phyloP scores from a whole-genome alignment of 2,329 filamentous ascomycete genomes.

The Colletotrichum incanum region DNA sequence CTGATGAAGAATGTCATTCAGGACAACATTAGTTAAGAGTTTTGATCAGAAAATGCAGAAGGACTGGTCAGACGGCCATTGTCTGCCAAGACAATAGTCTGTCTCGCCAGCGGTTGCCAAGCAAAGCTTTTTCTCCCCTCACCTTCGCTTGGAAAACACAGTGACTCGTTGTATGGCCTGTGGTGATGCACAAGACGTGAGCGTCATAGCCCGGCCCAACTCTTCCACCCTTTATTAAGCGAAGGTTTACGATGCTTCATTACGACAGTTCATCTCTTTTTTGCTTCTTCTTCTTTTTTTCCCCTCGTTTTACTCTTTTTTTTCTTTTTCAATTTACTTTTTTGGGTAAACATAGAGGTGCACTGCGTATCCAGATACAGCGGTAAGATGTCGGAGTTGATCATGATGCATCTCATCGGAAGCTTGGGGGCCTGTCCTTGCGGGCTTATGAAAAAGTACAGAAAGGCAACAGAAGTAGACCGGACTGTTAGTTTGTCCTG shows the following conservation, averaged over 20 bases:
- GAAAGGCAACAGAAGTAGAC: background rate
- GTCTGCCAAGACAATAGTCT: background rate
- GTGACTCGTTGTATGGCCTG: no score
- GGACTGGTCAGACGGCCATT: background rate
- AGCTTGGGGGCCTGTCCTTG: fast-evolving
- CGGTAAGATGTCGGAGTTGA: no score
- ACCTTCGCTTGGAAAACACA: no score
- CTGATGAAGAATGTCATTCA: conserved; percentile 58
- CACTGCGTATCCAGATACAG: no score
- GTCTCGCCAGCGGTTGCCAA: background rate
- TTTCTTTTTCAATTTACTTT: background rate
- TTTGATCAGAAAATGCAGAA: background rate
- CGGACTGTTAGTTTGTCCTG: background rate
- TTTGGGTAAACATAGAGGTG: no score
- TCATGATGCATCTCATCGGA: background rate
- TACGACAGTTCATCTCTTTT: background rate
- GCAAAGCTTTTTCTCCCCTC: no score
- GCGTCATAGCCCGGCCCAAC: no score
- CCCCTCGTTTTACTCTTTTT: no score
- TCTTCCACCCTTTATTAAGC: no score
- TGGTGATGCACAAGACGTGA: no score
- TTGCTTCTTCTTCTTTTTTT: background rate
- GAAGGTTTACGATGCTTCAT: no score
- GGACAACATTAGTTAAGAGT: conserved; percentile 44
- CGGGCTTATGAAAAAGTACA: background rate